Percentiles rank a stretch among this genome's conserved stretches.
Evolutionary conservation across 1,284 basidiomycete species (phyloP).

Genomic region (Mycena citricolor): DNA sequence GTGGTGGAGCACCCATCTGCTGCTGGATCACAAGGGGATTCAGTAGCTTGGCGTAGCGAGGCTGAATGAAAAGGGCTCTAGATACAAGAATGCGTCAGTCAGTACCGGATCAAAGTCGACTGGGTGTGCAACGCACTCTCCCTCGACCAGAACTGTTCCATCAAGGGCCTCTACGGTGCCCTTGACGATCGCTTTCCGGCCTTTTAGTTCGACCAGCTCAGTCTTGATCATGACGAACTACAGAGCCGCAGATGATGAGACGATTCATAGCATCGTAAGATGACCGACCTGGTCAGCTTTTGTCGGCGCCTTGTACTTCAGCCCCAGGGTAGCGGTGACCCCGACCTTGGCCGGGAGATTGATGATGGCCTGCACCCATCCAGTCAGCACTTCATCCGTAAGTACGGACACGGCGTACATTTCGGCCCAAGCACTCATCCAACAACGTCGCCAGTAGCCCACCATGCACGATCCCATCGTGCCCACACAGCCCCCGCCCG

Average conservation of each 20-base stretch:
- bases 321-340: constrained; percentile 82
- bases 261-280: neutral
- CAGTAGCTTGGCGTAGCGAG: constrained; percentile 76
- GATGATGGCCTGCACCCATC: constrained; percentile 63
- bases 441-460: constrained; percentile 88
- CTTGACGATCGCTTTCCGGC: constrained; percentile 74
- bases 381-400: neutral
- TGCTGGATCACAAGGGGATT: constrained; percentile 47
- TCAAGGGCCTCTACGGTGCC: constrained; percentile 76
- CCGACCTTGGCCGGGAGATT: constrained; percentile 88
- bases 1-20: constrained; percentile 49
- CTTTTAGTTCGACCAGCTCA: constrained; percentile 60
- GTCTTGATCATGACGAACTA: constrained; percentile 76
- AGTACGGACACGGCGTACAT: constrained; percentile 50
- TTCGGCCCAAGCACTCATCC: constrained; percentile 84
- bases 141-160: constrained; percentile 79
- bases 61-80: constrained; percentile 81
- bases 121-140: constrained; percentile 51
- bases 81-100: neutral
- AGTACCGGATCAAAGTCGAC: neutral
- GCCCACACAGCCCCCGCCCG: constrained; percentile 85
- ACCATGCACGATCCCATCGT: constrained; percentile 93
- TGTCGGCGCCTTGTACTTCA: constrained; percentile 81
- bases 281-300: constrained; percentile 77
- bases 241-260: neutral